phyloP scores from a whole-genome alignment of 1,139 yeast genomes.

The Zygosaccharomyces pseudobailii region DNA sequence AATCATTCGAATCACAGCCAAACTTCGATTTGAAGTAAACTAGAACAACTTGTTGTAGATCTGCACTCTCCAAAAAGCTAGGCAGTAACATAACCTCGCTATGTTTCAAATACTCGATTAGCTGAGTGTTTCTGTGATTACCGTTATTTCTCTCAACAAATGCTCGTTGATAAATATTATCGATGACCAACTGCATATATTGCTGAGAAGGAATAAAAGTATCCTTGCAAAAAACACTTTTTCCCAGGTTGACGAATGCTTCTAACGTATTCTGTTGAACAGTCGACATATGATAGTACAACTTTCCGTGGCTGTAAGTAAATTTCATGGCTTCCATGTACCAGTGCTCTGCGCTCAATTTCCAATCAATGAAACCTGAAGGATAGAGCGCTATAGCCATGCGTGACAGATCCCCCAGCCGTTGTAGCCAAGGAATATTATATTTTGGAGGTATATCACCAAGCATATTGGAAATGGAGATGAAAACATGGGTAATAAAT shows the following conservation, averaged over 20 bases:
- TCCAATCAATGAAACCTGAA: conserved; percentile 76
- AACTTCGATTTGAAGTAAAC: conserved; percentile 61
- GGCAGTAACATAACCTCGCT: conserved; percentile 36
- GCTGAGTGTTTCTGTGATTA: conserved; percentile 28
- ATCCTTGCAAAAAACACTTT: conserved; percentile 71
- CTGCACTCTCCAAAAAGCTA: conserved; percentile 44
- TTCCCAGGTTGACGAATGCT: conserved; percentile 73
- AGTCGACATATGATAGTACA: conserved; percentile 77
- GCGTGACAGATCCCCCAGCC: conserved; percentile 70
- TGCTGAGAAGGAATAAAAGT: conserved; percentile 80
- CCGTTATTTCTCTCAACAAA: conserved; percentile 39
- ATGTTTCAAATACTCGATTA: conserved; percentile 35
- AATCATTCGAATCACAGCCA: conserved; percentile 64
- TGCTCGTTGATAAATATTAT: conserved; percentile 69
- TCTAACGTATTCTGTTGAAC: conserved; percentile 77
- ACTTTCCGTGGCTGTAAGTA: conserved; percentile 72
- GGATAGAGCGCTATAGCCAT: conserved; percentile 82
- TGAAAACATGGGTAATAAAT: conserved; percentile 39
- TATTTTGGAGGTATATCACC: conserved; percentile 44
- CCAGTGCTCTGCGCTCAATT: conserved; percentile 73
- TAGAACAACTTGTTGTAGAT: conserved; percentile 60
- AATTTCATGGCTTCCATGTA: conserved; percentile 64
- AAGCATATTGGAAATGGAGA: conserved; percentile 43
- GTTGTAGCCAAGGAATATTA: conserved; percentile 72
- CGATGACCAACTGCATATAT: conserved; percentile 69